Evolutionary conservation across 495 filamentous ascomycete species (phyloP).

Genomic region (Hypoxylon trugodes): DNA sequence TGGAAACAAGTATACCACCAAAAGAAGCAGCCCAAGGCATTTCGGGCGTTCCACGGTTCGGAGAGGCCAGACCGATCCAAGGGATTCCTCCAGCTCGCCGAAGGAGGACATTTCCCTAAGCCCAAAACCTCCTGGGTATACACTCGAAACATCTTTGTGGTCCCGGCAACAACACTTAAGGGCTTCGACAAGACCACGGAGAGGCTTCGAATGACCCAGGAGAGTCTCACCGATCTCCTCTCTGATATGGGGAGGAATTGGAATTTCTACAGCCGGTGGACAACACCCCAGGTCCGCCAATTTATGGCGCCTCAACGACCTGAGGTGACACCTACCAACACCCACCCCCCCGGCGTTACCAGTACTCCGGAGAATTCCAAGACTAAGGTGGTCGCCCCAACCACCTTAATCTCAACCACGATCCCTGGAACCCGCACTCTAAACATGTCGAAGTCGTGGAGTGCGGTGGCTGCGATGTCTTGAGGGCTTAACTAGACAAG

Average conservation of each 20-base stretch:
- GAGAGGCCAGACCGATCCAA: neutral
- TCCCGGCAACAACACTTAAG: conserved; percentile 30
- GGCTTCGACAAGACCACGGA: conserved; percentile 25
- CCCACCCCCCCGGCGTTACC: too few relatives aligned
- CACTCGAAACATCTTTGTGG: conserved; percentile 31
- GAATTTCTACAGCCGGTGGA: conserved; percentile 13
- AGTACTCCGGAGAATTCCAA: too few relatives aligned
- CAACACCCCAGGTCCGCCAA: neutral
- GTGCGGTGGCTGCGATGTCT: too few relatives aligned
- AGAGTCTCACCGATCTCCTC: conserved; percentile 26
- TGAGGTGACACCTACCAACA: too few relatives aligned
- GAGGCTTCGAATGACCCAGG: conserved; percentile 6
- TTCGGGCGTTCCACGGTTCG: conserved; percentile 44
- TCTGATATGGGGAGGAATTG: neutral
- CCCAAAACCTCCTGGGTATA: conserved; percentile 46
- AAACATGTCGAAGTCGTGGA: too few relatives aligned
- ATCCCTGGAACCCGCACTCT: too few relatives aligned
- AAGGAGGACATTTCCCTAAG: conserved; percentile 36
- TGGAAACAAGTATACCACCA: conserved; percentile 40
- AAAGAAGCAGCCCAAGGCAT: conserved; percentile 22
- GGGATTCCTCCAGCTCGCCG: conserved; percentile 33
- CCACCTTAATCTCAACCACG: too few relatives aligned
- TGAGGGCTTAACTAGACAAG: too few relatives aligned
- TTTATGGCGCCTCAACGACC: neutral
- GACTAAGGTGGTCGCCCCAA: too few relatives aligned